phyloP scores from a whole-genome alignment of 306 rosid species.

The Gleditsia sinensis region DNA sequence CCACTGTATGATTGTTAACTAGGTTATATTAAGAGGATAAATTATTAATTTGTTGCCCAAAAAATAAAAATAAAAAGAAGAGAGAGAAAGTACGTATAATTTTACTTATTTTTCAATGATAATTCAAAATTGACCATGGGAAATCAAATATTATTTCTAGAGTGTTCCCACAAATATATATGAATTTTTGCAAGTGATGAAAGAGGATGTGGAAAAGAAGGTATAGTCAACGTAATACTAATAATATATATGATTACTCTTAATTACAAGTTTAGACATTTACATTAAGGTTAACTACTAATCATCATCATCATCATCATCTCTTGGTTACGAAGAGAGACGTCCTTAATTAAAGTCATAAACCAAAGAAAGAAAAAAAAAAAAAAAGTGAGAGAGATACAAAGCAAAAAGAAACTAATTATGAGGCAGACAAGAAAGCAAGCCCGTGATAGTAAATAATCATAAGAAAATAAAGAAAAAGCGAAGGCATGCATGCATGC shows the following conservation, averaged over 20 bases:
- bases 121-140: too few species aligned
- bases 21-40: too few species aligned
- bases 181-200: neutral
- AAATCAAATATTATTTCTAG: too few species aligned
- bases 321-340: neutral
- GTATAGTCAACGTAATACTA: neutral
- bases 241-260: neutral
- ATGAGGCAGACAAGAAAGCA: conserved; percentile 4
- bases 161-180: too few species aligned
- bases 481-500: too few species aligned
- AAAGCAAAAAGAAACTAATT: neutral
- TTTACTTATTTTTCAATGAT: too few species aligned
- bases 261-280: neutral
- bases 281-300: conserved; percentile 39
- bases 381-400: neutral
- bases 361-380: neutral
- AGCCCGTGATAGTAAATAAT: conserved; percentile 10
- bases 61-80: too few species aligned
- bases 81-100: too few species aligned
- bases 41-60: too few species aligned
- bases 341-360: neutral
- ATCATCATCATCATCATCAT: conserved; percentile 16
- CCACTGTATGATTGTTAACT: too few species aligned
- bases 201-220: neutral
- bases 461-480: conserved; percentile 25